Evolutionary conservation across 2,329 filamentous ascomycete genomes (phyloP).

Genomic region (Mollisiaceae sp.): DNA sequence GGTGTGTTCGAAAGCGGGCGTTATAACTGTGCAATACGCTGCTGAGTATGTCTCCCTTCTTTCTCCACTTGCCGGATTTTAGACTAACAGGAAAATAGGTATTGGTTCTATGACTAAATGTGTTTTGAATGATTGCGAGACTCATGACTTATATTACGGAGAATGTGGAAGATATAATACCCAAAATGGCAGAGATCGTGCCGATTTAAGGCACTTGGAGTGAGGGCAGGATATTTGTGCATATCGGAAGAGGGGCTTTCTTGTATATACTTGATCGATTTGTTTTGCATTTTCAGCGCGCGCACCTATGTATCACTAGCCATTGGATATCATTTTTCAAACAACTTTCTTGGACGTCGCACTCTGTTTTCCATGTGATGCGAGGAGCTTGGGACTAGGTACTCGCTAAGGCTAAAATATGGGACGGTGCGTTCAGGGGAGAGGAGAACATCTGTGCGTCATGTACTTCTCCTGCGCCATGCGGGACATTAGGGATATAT

Average conservation of each 20-base stretch:
- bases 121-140: not conserved
- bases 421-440: not conserved
- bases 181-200: conserved; percentile 3
- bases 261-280: conserved; percentile 19
- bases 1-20: conserved; percentile 26
- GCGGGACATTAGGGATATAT: too few species aligned
- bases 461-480: not conserved
- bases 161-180: conserved; percentile 5
- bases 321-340: not conserved
- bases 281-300: not conserved
- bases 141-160: not conserved
- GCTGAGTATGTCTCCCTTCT: conserved; percentile 33
- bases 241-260: conserved; percentile 10
- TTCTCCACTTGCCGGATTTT: not conserved
- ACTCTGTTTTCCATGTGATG: too few species aligned
- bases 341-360: too few species aligned
- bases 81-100: not conserved
- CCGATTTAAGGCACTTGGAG: not conserved
- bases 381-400: not conserved
- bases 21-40: conserved; percentile 36
- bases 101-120: conserved; percentile 26
- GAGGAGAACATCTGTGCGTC: not conserved
- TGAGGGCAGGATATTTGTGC: not conserved
- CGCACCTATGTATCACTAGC: not conserved
- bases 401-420: not conserved